These are phyloP conservation scores for Populus nigra DNA, from an alignment of 345 rosid genomes.

Conservation along the genomic window DNA sequence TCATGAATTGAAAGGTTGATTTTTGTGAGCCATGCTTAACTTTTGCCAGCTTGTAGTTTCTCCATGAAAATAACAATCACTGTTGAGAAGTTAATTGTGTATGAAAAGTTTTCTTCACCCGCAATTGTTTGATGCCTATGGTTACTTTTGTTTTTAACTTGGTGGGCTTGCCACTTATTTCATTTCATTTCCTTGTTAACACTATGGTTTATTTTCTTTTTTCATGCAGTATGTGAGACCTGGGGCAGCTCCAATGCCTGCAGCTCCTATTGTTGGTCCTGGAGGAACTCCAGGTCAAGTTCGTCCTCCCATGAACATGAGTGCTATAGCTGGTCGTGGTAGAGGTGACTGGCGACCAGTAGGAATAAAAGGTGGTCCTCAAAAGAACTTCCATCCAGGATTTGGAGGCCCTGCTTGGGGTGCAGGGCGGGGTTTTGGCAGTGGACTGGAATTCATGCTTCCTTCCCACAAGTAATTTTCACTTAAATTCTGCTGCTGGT, in stretches of 20 bases:
- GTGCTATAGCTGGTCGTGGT: slow-evolving; percentile 74
- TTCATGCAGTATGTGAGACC: slow-evolving; percentile 95
- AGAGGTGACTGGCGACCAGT: slow-evolving; percentile 93
- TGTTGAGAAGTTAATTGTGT: not conserved
- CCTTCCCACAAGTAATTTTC: slow-evolving; percentile 93
- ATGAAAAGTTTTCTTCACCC: not conserved
- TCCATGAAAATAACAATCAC: not conserved
- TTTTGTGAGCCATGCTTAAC: not conserved
- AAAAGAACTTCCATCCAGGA: slow-evolving; percentile 68
- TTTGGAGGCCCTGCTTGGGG: slow-evolving; percentile 65
- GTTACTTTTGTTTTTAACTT: slow-evolving; percentile 6
- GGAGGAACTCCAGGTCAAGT: slow-evolving; percentile 67
- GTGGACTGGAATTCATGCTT: slow-evolving; percentile 87
- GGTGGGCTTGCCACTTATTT: slow-evolving; percentile 13
- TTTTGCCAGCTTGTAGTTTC: not conserved
- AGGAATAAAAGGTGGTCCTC: slow-evolving; percentile 70
- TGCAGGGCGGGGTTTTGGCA: slow-evolving; percentile 71
- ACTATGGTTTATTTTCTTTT: slow-evolving; percentile 24
- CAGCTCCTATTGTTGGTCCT: slow-evolving; percentile 48
- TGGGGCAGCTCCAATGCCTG: slow-evolving; percentile 79
- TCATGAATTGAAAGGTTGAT: not conserved
- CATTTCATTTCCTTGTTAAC: slow-evolving; percentile 18
- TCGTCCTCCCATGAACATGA: slow-evolving; percentile 67
- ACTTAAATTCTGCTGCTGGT: not conserved
- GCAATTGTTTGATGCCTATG: not conserved